Percentiles rank a stretch among this genome's conserved stretches.
phyloP scores from a whole-genome alignment of 2,329 filamentous ascomycete species.

The Trichoderma polysporum region DNA sequence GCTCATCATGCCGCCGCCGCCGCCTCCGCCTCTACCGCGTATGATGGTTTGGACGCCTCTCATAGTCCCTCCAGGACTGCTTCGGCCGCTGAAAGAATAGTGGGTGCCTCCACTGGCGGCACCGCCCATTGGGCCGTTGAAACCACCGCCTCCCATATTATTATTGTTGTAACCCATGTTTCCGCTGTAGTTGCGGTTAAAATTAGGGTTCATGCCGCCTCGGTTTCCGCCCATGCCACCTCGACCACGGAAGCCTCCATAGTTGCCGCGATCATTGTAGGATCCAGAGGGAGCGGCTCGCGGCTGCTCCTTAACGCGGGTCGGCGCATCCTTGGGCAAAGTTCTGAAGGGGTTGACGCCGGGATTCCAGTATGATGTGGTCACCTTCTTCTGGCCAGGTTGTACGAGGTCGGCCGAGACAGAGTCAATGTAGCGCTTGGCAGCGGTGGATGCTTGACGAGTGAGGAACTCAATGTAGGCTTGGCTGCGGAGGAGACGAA shows the following conservation, averaged over 20 bases:
- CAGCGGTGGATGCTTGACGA: conserved; percentile 79
- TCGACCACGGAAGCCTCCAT: conserved; percentile 54
- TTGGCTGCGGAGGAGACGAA: conserved; percentile 46
- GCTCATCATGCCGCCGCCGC: conserved; percentile 52
- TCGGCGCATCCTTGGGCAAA: conserved; percentile 80
- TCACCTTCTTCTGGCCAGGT: conserved; percentile 66
- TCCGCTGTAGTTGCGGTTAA: conserved; percentile 43
- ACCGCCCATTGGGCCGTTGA: conserved; percentile 50
- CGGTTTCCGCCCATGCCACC: conserved; percentile 46
- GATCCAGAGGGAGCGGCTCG: conserved; percentile 52
- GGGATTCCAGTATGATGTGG: conserved; percentile 72
- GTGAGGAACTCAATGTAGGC: conserved; percentile 84
- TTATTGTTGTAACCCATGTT: conserved; percentile 41
- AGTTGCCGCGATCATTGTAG: conserved; percentile 52
- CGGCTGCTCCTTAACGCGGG: conserved; percentile 59
- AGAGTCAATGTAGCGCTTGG: conserved; percentile 77
- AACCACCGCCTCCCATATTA: conserved; percentile 47
- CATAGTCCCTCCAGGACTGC: conserved; percentile 41
- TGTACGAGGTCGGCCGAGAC: conserved; percentile 52
- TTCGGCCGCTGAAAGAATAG: conserved; percentile 50
- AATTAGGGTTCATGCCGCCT: conserved; percentile 49
- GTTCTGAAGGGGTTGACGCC: conserved; percentile 86
- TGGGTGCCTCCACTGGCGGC: conserved; percentile 47
- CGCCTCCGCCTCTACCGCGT: conserved; percentile 49
- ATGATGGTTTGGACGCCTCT: conserved; percentile 51